A percentile compares a stretch with the other conserved stretches of the same genome.
Conservation (phyloP, 2,329 filamentous ascomycete species). For the Nothophaeocryptopus gaeumannii region DNA sequence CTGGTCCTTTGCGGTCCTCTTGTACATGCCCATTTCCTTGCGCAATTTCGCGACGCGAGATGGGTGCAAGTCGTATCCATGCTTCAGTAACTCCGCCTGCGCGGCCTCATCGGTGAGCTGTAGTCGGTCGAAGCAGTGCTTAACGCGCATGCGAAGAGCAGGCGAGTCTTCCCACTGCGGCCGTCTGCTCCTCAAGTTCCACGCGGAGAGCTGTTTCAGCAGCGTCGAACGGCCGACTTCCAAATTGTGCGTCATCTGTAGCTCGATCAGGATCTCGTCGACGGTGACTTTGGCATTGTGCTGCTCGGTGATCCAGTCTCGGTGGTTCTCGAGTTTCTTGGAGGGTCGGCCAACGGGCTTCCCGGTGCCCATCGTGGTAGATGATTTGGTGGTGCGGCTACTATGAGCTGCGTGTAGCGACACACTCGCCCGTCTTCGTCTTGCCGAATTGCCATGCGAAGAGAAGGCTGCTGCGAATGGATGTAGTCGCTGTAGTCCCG, state of each 20-base stretch:
- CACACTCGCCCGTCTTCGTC: no score
- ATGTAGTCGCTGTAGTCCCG: no score
- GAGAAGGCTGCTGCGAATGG: no score
- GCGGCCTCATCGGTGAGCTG: constrained; percentile 11
- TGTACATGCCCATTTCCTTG: constrained; percentile 16
- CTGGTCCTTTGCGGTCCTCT: constrained; percentile 5
- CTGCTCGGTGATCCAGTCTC: constrained; percentile 6
- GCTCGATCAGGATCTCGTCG: constrained; percentile 5
- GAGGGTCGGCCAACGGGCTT: constrained; percentile 8
- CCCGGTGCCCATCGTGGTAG: background rate
- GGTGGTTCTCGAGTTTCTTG: constrained; percentile 7
- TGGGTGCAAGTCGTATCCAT: constrained; percentile 5
- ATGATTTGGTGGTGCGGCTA: no score
- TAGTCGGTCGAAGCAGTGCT: constrained; percentile 10
- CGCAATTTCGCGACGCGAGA: constrained; percentile 7
- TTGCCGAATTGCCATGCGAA: no score
- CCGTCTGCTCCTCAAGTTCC: constrained; percentile 7
- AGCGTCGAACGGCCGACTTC: constrained; percentile 10
- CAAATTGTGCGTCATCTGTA: constrained; percentile 5
- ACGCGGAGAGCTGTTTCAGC: constrained; percentile 2
- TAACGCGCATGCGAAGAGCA: constrained; percentile 7
- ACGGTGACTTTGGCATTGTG: constrained; percentile 2
- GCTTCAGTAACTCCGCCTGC: background rate
- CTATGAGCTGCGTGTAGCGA: no score
- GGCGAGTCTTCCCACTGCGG: constrained; percentile 10